Percentiles rank a stretch among this genome's conserved stretches.
phyloP scores from a whole-genome alignment of 495 filamentous ascomycete genomes.

The Neohortaea acidophila region DNA sequence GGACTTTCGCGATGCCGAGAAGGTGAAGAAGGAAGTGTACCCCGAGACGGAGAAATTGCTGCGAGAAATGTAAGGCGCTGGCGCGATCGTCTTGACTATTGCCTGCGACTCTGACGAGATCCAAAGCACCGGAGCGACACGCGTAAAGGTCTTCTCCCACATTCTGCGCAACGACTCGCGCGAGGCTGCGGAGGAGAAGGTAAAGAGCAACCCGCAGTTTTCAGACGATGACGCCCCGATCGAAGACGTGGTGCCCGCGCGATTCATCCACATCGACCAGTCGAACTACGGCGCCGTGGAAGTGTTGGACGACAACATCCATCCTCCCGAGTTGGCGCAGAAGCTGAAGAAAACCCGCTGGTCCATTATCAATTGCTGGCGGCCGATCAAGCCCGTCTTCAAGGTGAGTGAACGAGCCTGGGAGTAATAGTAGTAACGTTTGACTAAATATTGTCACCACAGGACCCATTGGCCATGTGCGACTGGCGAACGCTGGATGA shows the following conservation, averaged over 20 bases:
- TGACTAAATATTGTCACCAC: background rate
- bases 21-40: background rate
- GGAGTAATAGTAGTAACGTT: too few species aligned
- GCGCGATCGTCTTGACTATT: background rate
- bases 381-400: conserved; percentile 1
- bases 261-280: conserved; percentile 1
- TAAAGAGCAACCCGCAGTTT: background rate
- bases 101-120: background rate
- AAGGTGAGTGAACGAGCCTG: background rate
- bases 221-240: background rate
- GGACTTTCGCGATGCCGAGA: background rate
- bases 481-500: background rate
- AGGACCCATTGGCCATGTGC: background rate
- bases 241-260: background rate
- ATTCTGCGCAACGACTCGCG: conserved; percentile 1
- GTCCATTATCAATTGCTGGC: background rate
- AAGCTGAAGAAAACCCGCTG: background rate
- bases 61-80: background rate
- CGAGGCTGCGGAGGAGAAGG: background rate
- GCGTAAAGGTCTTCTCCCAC: background rate
- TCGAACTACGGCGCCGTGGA: background rate
- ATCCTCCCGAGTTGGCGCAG: background rate
- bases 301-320: background rate
- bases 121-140: background rate
- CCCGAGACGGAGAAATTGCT: background rate